Conservation (phyloP, 2,329 filamentous ascomycete genomes). For the Sporothrix euskadiensis region DNA sequence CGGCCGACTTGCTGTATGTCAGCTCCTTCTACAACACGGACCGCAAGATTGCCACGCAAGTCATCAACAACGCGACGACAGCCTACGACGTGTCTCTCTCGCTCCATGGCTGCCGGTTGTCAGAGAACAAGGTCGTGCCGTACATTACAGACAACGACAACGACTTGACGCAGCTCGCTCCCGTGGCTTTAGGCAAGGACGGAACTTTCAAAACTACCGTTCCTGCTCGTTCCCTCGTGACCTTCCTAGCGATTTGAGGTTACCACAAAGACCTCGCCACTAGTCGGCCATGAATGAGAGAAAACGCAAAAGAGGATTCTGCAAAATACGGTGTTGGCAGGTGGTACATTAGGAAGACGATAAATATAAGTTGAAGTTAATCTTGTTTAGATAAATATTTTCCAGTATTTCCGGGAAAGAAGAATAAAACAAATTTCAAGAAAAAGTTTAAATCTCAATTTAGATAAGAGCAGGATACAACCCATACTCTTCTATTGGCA, state of each 20-base stretch:
- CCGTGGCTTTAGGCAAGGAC: not conserved
- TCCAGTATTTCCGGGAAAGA: too few relatives aligned
- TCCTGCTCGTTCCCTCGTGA: slow-evolving; percentile 7
- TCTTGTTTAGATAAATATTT: too few relatives aligned
- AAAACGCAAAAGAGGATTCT: too few relatives aligned
- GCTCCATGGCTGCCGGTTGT: not conserved
- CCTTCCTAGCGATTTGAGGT: not conserved
- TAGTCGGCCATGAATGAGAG: too few relatives aligned
- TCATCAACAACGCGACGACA: slow-evolving; percentile 4
- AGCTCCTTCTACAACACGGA: slow-evolving; percentile 9
- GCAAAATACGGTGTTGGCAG: too few relatives aligned
- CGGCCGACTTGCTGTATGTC: not conserved
- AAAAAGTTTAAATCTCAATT: too few relatives aligned
- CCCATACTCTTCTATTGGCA: too few relatives aligned
- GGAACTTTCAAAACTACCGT: not conserved
- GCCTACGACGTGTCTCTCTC: not conserved
- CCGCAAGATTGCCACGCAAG: slow-evolving; percentile 3
- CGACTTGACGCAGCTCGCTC: not conserved
- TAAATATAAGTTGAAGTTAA: too few relatives aligned
- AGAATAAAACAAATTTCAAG: too few relatives aligned
- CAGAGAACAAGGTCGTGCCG: not conserved
- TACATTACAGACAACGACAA: slow-evolving; percentile 17
- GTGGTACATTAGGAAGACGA: too few relatives aligned
- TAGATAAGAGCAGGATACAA: too few relatives aligned
- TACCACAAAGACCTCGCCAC: not conserved